A percentile compares a stretch with the other conserved stretches of the same genome.
These are phyloP conservation scores for Aspergillus coremiiformis DNA, from an alignment of 495 filamentous ascomycete species.

Conservation along the genomic window DNA sequence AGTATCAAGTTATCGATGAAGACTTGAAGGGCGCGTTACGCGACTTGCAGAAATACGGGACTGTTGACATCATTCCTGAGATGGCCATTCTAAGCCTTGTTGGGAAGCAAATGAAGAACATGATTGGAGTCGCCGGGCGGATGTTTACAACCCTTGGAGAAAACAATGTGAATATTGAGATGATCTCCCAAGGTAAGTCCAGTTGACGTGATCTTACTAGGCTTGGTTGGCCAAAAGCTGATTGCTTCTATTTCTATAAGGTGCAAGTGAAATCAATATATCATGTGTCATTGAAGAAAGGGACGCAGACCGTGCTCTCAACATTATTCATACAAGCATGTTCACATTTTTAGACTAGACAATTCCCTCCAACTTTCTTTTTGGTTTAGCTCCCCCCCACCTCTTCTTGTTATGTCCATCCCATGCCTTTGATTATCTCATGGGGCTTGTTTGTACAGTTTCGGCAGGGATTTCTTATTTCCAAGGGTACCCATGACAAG, in stretches of 20 bases:
- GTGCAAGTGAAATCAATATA: conserved; percentile 97
- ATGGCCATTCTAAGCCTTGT: conserved; percentile 93
- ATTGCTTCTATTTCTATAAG: conserved; percentile 36
- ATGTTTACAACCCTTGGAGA: conserved; percentile 90
- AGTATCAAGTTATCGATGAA: conserved; percentile 55
- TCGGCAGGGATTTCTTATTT: conserved; percentile 3
- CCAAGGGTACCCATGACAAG: conserved; percentile 10
- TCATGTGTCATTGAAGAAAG: conserved; percentile 91
- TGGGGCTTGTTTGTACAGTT: background rate
- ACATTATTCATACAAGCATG: conserved; percentile 87
- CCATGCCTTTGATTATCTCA: background rate
- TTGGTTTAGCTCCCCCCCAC: background rate
- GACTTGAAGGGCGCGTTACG: conserved; percentile 59
- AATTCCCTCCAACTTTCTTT: background rate
- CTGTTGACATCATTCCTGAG: conserved; percentile 72
- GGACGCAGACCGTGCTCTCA: conserved; percentile 85
- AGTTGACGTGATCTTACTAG: conserved; percentile 3
- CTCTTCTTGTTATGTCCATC: background rate
- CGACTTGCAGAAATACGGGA: conserved; percentile 69
- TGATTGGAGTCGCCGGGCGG: conserved; percentile 79
- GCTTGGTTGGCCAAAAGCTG: conserved; percentile 13
- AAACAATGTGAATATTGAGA: conserved; percentile 86
- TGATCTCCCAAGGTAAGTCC: conserved; percentile 86
- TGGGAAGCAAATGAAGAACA: conserved; percentile 90
- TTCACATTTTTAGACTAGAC: conserved; percentile 56